Evolutionary conservation across 2,329 filamentous ascomycete species (phyloP), one percentile per base, ranked within the genome.

Genomic region (Penicillium frequentans): DNA sequence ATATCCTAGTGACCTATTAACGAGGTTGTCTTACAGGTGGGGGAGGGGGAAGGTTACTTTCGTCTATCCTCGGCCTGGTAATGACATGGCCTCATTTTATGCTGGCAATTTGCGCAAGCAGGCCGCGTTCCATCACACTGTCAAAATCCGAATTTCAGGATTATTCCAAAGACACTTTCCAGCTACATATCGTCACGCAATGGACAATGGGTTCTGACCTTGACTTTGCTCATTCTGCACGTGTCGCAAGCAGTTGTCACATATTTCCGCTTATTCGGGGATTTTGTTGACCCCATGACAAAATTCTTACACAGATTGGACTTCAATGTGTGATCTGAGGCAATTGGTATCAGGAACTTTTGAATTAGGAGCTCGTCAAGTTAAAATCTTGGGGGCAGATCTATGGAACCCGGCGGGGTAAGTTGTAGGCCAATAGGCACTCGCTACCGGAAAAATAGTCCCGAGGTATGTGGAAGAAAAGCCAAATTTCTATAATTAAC

Each of bases 161-260:
- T 24, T 23, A 27, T 29, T 43, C 10, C 2, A 44, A 33, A n/a
- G 29, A 29, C 7, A 13, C 23, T 27, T 24, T 19, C 21, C 14
- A 19, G 10, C 3, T 26, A 26, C 26, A 26, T 26, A 21, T 39
- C 8, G 4, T 39, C 16, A 39, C n/a, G 43, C 37, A 44, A 8
- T 45, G 55, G 33, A 55, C 37, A 55, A 76, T 71, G 49, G 37
- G 27, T 44, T 44, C 49, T 26, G 37, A 58, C 56, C 64, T 74
- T 75, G 44, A 76, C 68, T 56, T 76, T 77, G 46, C 73, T 68
- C 52, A 73, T 65, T n/a, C 73, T 68, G 60, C 75, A 77, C 13
- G 62, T 43, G 8, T 53, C 55, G 50, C 66, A 68, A 11, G 66
- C 66, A 13, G 62, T 67, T 2, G 65, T 65, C 45, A 65, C 58